Conservation (phyloP, 345 rosid genomes). For the Eucalyptus leucophloia region DNA sequence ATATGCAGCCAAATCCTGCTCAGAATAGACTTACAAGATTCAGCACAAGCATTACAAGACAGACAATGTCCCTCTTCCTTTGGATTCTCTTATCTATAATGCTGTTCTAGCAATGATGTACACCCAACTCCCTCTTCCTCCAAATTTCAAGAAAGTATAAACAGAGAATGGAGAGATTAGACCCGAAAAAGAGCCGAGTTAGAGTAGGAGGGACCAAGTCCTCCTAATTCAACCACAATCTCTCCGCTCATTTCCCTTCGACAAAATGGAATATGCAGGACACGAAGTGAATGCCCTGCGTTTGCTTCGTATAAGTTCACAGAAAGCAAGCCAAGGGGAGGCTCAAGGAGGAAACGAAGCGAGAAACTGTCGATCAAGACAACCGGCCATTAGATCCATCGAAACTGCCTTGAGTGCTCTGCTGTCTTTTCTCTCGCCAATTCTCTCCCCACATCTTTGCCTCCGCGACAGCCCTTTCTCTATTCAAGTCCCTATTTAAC, state of each 20-base stretch:
- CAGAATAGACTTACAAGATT: background rate
- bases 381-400: slow-evolving; percentile 16
- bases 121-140: background rate
- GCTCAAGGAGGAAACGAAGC: background rate
- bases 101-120: background rate
- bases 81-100: background rate
- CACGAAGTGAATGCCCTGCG: background rate
- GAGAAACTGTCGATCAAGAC: background rate
- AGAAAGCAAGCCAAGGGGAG: background rate
- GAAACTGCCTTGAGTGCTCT: slow-evolving; percentile 40
- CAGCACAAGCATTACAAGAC: background rate
- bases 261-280: background rate
- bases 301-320: background rate
- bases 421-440: slow-evolving; percentile 71
- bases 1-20: background rate
- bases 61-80: background rate
- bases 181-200: background rate
- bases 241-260: background rate
- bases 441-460: slow-evolving; percentile 97
- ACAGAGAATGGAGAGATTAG: background rate
- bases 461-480: slow-evolving; percentile 84
- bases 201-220: background rate
- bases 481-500: slow-evolving; percentile 49
- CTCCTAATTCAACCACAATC: background rate
- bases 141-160: background rate